These are phyloP conservation scores for Metschnikowia kofuensis DNA, from an alignment of 805 yeast species.

Conservation along the genomic window DNA sequence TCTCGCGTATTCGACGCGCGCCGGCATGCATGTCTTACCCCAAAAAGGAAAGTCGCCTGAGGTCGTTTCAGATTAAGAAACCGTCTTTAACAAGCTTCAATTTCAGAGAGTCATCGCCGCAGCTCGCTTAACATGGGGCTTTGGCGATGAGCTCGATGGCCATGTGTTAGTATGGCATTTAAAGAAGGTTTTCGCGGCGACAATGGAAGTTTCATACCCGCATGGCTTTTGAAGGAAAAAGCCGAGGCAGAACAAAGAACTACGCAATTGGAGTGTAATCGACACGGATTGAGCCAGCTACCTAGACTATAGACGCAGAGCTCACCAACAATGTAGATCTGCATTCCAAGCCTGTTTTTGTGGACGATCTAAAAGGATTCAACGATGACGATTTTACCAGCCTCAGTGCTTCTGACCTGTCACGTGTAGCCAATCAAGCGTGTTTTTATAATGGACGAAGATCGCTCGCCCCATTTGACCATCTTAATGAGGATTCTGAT, in stretches of 20 bases:
- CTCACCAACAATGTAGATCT: background rate
- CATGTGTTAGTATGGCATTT: background rate
- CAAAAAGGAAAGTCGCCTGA: background rate
- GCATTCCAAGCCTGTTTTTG: background rate
- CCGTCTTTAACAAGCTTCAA: background rate
- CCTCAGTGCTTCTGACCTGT: background rate
- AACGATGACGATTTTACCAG: background rate
- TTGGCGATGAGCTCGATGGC: background rate
- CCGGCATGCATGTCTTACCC: background rate
- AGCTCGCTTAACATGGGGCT: background rate
- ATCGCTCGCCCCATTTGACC: background rate
- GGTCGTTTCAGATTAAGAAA: slow-evolving; percentile 1
- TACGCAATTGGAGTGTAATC: background rate
- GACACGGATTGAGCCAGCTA: background rate
- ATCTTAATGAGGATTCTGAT: too few species aligned
- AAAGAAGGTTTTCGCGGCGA: background rate
- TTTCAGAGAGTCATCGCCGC: background rate
- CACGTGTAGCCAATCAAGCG: background rate
- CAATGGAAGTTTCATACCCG: background rate
- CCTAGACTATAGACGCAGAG: background rate
- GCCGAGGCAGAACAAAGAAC: background rate
- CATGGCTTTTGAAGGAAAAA: background rate
- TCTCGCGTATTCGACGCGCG: slow-evolving; percentile 1
- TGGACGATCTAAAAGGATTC: background rate
- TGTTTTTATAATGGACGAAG: background rate